These are phyloP conservation scores for Lachancea kluyveri DNA, from an alignment of 805 yeast genomes.

Conservation along the genomic window DNA sequence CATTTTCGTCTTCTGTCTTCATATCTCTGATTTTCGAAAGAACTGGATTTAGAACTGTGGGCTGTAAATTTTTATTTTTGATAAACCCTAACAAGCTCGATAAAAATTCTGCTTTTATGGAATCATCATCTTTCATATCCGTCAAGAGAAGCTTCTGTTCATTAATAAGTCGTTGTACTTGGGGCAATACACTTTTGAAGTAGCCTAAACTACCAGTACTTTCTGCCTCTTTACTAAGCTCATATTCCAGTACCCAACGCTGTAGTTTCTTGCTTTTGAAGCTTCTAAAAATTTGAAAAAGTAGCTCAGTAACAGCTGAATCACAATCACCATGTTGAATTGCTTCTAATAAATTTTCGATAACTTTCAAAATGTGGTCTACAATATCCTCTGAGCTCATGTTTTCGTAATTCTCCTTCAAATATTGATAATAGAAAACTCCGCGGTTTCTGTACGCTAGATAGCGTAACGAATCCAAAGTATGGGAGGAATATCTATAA, in stretches of 20 bases:
- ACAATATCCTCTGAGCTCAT: slow-evolving; percentile 33
- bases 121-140: slow-evolving; percentile 12
- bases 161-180: slow-evolving; percentile 11
- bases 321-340: slow-evolving; percentile 66
- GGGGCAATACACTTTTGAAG: slow-evolving; percentile 26
- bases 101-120: slow-evolving; percentile 3
- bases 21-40: slow-evolving; percentile 30
- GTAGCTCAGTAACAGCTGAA: slow-evolving; percentile 41
- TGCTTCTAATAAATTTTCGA: slow-evolving; percentile 63
- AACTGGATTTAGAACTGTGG: slow-evolving; percentile 18
- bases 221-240: slow-evolving; percentile 34
- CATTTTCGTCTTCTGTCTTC: slow-evolving; percentile 32
- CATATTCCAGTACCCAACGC: slow-evolving; percentile 55
- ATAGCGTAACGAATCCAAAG: slow-evolving; percentile 67
- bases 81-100: neutral
- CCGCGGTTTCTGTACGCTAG: slow-evolving; percentile 80
- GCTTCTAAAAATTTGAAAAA: slow-evolving; percentile 46
- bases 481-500: slow-evolving; percentile 44
- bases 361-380: slow-evolving; percentile 37
- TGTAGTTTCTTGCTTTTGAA: slow-evolving; percentile 45
- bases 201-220: slow-evolving; percentile 1
- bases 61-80: neutral
- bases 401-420: slow-evolving; percentile 19
- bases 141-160: slow-evolving; percentile 15
- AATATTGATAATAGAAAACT: slow-evolving; percentile 47